Conservation (phyloP, 2,329 filamentous ascomycete species). For the Aphanocladium album region DNA sequence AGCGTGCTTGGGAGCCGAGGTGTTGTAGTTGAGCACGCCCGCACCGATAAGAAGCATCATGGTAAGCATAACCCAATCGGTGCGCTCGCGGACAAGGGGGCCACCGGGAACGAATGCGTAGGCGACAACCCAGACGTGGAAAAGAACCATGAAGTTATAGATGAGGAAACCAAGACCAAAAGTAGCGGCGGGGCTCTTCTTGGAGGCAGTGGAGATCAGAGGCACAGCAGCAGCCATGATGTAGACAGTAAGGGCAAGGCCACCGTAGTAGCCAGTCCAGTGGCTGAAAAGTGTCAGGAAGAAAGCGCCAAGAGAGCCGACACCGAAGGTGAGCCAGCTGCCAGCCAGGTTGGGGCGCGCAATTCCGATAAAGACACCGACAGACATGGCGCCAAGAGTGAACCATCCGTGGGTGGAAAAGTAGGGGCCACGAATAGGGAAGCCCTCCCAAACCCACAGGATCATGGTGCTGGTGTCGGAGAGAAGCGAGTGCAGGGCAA, state of each 20-base stretch:
- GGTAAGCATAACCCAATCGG: conserved; percentile 87
- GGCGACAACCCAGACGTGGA: conserved; percentile 97
- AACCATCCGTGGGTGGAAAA: conserved; percentile 85
- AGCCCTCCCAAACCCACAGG: conserved; percentile 96
- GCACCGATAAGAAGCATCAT: conserved; percentile 81
- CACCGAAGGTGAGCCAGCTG: conserved; percentile 73
- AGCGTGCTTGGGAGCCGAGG: conserved; percentile 40
- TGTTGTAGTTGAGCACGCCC: conserved; percentile 71
- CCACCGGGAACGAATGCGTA: conserved; percentile 97
- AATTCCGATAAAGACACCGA: conserved; percentile 71
- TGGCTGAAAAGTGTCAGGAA: conserved; percentile 71
- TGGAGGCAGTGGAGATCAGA: conserved; percentile 69
- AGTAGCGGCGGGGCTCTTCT: conserved; percentile 68
- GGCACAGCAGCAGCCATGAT: conserved; percentile 73
- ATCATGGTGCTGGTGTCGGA: conserved; percentile 99
- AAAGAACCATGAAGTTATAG: conserved; percentile 93
- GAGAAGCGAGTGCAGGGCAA: conserved; percentile 84
- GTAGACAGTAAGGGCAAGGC: conserved; percentile 68
- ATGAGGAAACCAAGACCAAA: conserved; percentile 87
- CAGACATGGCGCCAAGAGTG: conserved; percentile 82
- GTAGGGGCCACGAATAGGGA: conserved; percentile 81
- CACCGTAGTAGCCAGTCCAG: conserved; percentile 90
- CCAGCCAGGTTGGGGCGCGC: conserved; percentile 64
- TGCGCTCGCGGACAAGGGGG: conserved; percentile 85
- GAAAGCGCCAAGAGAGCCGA: conserved; percentile 74